Base-by-base conservation (phyloP, 345 rosid genomes). In the Laguncularia racemosa region DNA sequence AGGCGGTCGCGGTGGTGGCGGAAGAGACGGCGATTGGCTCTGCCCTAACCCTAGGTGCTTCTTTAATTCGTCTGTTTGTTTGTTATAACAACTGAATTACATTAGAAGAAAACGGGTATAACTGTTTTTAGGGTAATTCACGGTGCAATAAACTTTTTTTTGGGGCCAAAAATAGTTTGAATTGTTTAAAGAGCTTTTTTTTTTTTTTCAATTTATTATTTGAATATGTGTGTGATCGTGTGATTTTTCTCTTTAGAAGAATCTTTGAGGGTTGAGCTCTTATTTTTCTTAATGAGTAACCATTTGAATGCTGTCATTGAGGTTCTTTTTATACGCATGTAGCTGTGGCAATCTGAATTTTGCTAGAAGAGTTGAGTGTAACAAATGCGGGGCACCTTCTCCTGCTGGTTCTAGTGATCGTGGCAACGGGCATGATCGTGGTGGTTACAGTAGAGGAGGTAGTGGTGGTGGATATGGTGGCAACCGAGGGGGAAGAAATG, bases 291-390 rank as follows among this genome's bases (percentile, higher is more conserved):
- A 23, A 23, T 8, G 40, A 33, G 40, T 33, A 33, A 33, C 10
- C 10, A 33, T 33, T 33, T 6, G 40, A 33, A 6, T 33, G 40
- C 40, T 33, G 40, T 56, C 44, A 40, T 50, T 64, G 33, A 56
- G 67, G 40, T 33, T 33, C 7, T 33, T 67, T 66, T 44, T 67
- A 57, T 81, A 64, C 76, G 60, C 67, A 20, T 83, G 73, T 78
- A 95, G 99, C 66, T 90, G 97, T 78, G 99, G 93, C 70, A 95
- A 95, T 79, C 73, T 80, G 80, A 93, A 93, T 76, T 93, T 95
- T 70, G 95, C 96, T 19, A 88, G 96, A 73, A 82, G 96, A 72
- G 72, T 73, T 57, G 99, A 90, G 64, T 93, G 99, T 81, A 93
- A 93, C 84, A 93, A 87, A 77, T 93, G 97, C 47, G 96, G 95